Evolutionary conservation across 371 early-diverging fungal species (phyloP), one percentile per base, ranked within the genome.

Genomic region (Lichtheimia corymbifera): DNA sequence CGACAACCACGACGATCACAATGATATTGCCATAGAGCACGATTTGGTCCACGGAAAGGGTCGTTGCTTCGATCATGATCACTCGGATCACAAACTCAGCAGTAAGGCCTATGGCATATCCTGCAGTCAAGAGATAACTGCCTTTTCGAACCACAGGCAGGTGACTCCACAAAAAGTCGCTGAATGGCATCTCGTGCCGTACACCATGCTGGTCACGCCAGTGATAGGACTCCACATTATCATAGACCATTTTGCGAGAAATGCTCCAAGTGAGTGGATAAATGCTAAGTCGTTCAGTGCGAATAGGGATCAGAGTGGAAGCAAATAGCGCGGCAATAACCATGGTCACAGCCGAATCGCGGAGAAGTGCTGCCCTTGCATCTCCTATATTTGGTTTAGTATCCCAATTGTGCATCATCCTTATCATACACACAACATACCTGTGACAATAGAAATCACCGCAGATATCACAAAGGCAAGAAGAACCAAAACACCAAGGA

Each of bases 281-380:
- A 20, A 72, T 44, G 1, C 41, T 59, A 40, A 77, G 66, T 60
- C 74, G 66, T 44, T 57, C 56, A 30, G 72, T 75, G 17, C 56
- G 55, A 40, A 80, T 17, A 14, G 83, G 83, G 14, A 83, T 68
- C 24, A 83, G 40, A 0, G 80, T 73, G 2, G 70, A n/a, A 15
- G 76, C 52, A 58, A 83, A 83, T 59, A 74, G 58, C 2, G 70
- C 7, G 59, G 74, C 74, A 30, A 79, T 64, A 4, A 75, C 45
- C 13, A 66, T 70, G 0, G 79, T 80, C 3, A 72, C 66, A 20
- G 70, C 53, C 1, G 83, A 80, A 53, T 80, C 80, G 35, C 79
- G 73, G 20, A 83, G 64, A 15, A 80, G 52, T 7, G 73, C 63
- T 13, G 72, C 47, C 12, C 80, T 73, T 15, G 67, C 71, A 61